These are phyloP conservation scores for Diaporthe eres DNA, from an alignment of 2,329 filamentous ascomycete species.

Conservation along the genomic window DNA sequence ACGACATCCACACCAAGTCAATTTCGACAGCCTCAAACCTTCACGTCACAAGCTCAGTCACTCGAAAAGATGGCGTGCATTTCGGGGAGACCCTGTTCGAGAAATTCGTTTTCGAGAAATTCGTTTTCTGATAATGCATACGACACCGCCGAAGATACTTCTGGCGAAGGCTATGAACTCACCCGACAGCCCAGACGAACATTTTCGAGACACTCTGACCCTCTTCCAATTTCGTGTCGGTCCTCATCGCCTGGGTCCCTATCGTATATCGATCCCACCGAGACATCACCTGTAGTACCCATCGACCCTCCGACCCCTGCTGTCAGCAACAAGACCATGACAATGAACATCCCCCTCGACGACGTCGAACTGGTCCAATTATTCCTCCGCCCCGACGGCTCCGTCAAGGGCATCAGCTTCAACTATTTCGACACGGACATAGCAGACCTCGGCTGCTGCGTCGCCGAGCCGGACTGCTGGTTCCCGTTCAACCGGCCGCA, in stretches of 20 bases:
- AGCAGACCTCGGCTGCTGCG: neutral
- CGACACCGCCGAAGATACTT: neutral
- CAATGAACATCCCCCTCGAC: neutral
- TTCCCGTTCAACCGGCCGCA: neutral
- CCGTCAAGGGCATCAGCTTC: slow-evolving; percentile 5
- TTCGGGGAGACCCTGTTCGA: too few species aligned
- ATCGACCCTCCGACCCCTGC: too few species aligned
- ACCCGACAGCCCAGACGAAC: neutral
- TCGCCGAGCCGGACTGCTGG: neutral
- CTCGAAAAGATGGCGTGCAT: neutral
- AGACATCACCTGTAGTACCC: neutral
- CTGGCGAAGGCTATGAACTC: neutral
- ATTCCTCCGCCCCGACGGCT: neutral
- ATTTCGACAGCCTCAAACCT: neutral
- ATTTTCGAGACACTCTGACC: neutral
- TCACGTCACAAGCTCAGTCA: neutral
- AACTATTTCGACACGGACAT: neutral
- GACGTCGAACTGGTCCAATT: neutral
- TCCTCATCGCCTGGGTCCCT: too few species aligned
- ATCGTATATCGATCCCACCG: neutral
- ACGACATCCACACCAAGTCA: neutral
- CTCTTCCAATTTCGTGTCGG: neutral
- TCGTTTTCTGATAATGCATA: too few species aligned
- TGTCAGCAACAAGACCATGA: neutral
- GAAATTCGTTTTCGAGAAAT: too few species aligned